Evolutionary conservation across 2,329 filamentous ascomycete species (phyloP), one percentile per base, ranked within the genome.

Genomic region (Lachnellula hyalina): DNA sequence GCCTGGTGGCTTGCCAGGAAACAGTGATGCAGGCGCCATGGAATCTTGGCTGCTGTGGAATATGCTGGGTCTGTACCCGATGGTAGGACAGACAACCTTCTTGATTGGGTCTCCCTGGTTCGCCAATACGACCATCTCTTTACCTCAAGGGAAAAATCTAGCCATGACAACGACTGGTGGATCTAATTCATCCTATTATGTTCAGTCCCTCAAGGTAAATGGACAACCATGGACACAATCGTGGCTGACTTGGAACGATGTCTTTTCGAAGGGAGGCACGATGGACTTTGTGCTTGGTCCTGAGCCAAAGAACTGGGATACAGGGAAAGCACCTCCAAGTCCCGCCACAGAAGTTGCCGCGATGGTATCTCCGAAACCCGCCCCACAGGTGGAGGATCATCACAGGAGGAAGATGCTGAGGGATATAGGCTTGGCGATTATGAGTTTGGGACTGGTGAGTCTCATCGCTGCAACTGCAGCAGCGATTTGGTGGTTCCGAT

Each of bases 71-170:
- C 70, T 87, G 36, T 87, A 86, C 60, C 85, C 85, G 2, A 72
- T 89, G 58, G 86, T 83, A 0, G 84, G 83, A 0, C 85, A 88
- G 70, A 82, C 83, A 0, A 85, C 80, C 1, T 88, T 87, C 67
- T 72, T 88, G 17, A 73, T 88, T 49, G 79, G 79, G 2, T 82
- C 80, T 8, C 84, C 84, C 0, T 86, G 82, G 81, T 84, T 86
- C 63, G 68, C 69, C 1, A 75, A 83, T 41, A 71, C 87, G 55
- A 82, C 74, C 0, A 79, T 89, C 54, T 70, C 77, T 34, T 74
- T 88, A 2, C 81, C 78, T 14, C 72, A 64, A 14, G 76, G 73
- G 2, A 83, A 80, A 67, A 74, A 65, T 35, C 72, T 89, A 23
- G 68, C 68, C 1, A 77, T 88, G 44, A 83, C 76, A 0, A 72